Evolutionary conservation across 2,329 filamentous ascomycete species (phyloP).

Genomic region (Aureobasidium melanogenum): DNA sequence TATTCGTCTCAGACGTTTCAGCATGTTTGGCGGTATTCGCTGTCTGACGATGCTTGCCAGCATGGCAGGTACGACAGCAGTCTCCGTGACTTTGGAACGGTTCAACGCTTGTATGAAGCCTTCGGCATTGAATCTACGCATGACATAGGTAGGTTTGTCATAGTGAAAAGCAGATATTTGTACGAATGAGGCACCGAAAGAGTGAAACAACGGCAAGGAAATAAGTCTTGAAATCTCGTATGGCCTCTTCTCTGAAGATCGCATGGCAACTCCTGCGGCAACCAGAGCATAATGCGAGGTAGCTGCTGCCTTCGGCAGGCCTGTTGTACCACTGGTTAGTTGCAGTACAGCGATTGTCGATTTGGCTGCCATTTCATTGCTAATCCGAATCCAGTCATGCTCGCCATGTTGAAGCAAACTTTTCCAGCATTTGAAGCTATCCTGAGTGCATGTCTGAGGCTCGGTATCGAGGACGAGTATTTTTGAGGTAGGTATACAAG

Average conservation of each 20-base stretch:
- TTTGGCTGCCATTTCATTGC: constrained; percentile 16
- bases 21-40: background rate
- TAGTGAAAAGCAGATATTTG: background rate
- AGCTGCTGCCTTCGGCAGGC: constrained; percentile 32
- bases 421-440: background rate
- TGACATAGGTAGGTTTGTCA: background rate
- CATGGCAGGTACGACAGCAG: background rate
- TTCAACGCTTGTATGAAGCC: background rate
- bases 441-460: background rate
- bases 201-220: background rate
- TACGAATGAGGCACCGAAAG: background rate
- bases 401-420: background rate
- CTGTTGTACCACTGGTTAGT: constrained; percentile 29
- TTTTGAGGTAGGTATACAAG: background rate
- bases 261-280: background rate
- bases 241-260: background rate
- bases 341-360: constrained; percentile 22
- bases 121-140: background rate
- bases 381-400: background rate
- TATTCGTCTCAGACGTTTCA: background rate
- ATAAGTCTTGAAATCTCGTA: background rate
- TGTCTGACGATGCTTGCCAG: background rate
- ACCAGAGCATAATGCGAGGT: constrained; percentile 29
- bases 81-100: background rate
- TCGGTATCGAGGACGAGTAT: background rate